Conservation (phyloP, 208 protist species). For the Trypanosoma theileri region DNA sequence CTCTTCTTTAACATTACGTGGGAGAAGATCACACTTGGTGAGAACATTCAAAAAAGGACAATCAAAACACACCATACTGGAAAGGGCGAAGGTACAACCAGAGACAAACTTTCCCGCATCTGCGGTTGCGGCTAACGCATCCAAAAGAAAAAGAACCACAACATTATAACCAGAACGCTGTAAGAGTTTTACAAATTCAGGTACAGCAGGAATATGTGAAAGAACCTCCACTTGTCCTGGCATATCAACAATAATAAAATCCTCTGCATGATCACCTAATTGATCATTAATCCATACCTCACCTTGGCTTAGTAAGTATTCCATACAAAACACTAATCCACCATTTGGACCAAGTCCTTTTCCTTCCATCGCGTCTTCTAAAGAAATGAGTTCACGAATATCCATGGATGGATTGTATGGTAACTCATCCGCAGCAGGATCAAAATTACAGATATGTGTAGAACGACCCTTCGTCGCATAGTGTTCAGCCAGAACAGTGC, state of each 20-base stretch:
- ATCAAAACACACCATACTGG: slow-evolving; percentile 91
- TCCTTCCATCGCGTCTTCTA: slow-evolving; percentile 92
- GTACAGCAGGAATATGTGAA: slow-evolving; percentile 93
- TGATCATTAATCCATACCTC: slow-evolving; percentile 94
- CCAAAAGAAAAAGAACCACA: slow-evolving; percentile 85
- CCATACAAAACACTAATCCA: slow-evolving; percentile 98
- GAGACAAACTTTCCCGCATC: slow-evolving; percentile 91
- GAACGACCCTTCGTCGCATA: slow-evolving; percentile 81
- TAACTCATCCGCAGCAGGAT: slow-evolving; percentile 96
- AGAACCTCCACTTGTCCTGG: slow-evolving; percentile 99
- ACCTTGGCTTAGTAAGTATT: slow-evolving; percentile 95
- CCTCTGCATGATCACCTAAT: slow-evolving; percentile 92
- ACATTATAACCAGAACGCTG: slow-evolving; percentile 81
- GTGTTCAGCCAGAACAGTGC: slow-evolving; percentile 79
- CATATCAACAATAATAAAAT: slow-evolving; percentile 99
- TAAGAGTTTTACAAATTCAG: slow-evolving; percentile 81
- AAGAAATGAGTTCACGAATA: slow-evolving; percentile 93
- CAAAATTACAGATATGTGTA: slow-evolving; percentile 97
- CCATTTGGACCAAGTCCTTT: slow-evolving; percentile 98
- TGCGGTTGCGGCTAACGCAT: slow-evolving; percentile 77
- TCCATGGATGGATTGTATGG: slow-evolving; percentile 92
- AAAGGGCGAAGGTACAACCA: slow-evolving; percentile 87
- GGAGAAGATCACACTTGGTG: slow-evolving; percentile 89
- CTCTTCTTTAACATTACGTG: slow-evolving; percentile 64
- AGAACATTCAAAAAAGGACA: slow-evolving; percentile 91